Conservation (phyloP, 495 filamentous ascomycete species). For the Penicillium alfredii region DNA sequence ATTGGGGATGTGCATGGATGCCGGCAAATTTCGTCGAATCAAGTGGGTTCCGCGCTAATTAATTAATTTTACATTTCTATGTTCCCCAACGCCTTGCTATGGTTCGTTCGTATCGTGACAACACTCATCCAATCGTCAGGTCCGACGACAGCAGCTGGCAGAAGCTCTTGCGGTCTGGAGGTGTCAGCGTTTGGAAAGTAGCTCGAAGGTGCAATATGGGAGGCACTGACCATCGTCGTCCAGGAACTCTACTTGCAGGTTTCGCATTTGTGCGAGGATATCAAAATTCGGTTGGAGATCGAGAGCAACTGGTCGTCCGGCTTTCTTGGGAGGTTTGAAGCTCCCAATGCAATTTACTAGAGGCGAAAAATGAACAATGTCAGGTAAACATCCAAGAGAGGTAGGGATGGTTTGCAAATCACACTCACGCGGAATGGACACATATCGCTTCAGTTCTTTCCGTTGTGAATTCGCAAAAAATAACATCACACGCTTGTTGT, state of each 20-base stretch:
- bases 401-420: too few species aligned
- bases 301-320: conserved; percentile 34
- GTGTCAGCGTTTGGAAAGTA: too few species aligned
- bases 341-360: conserved; percentile 38
- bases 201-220: too few species aligned
- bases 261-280: conserved; percentile 37
- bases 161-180: conserved; percentile 19
- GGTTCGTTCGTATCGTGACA: background rate
- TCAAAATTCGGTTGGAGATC: conserved; percentile 42
- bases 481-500: conserved; percentile 34
- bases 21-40: too few species aligned
- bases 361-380: conserved; percentile 1
- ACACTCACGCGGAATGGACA: conserved; percentile 38
- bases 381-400: too few species aligned
- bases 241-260: conserved; percentile 36
- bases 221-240: conserved; percentile 37
- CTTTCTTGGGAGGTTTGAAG: conserved; percentile 37
- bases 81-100: too few species aligned
- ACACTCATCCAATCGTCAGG: conserved; percentile 25
- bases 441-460: conserved; percentile 37
- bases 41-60: too few species aligned
- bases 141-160: conserved; percentile 24
- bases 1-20: too few species aligned
- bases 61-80: too few species aligned
- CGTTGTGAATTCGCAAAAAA: conserved; percentile 45